A percentile compares a stretch with the other conserved stretches of the same genome.
Evolutionary conservation across 768 basidiomycete species (phyloP).

Genomic region (Rhodosporidiobolus sp.): DNA sequence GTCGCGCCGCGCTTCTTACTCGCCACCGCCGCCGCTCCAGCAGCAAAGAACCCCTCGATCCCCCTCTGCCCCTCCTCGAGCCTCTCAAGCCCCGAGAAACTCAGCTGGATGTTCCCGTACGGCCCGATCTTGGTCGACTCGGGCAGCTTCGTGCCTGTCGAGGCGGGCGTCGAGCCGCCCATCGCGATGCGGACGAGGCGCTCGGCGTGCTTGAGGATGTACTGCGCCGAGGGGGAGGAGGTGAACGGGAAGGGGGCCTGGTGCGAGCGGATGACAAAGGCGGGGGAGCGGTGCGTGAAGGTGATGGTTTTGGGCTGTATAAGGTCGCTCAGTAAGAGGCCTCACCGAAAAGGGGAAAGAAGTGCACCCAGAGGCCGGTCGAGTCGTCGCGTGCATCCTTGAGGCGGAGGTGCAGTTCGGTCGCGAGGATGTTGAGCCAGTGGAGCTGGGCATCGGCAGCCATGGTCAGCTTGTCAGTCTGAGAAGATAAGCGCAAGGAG

Average conservation of each 20-base stretch:
- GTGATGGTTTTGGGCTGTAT: slow-evolving; percentile 93
- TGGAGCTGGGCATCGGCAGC: slow-evolving; percentile 51
- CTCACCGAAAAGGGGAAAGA: not conserved
- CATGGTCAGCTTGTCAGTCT: not conserved
- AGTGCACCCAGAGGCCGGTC: slow-evolving; percentile 54
- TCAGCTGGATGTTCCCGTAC: slow-evolving; percentile 67
- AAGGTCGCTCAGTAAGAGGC: no score
- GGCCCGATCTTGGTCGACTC: slow-evolving; percentile 53
- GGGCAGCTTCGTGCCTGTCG: slow-evolving; percentile 36
- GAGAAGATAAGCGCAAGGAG: not conserved
- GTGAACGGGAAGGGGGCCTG: slow-evolving; percentile 85
- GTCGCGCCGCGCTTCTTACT: no score
- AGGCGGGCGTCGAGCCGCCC: slow-evolving; percentile 50
- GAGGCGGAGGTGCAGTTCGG: slow-evolving; percentile 80
- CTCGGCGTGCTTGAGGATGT: slow-evolving; percentile 69
- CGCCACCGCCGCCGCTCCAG: slow-evolving; percentile 40
- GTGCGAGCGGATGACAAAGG: slow-evolving; percentile 65
- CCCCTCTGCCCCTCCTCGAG: slow-evolving; percentile 74
- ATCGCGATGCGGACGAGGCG: slow-evolving; percentile 83
- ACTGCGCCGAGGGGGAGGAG: slow-evolving; percentile 67
- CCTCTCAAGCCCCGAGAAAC: slow-evolving; percentile 72
- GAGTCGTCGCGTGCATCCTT: slow-evolving; percentile 71
- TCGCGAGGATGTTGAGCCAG: slow-evolving; percentile 87
- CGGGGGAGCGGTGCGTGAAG: slow-evolving; percentile 70
- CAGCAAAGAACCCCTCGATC: slow-evolving; percentile 79